A percentile compares a stretch with the other conserved stretches of the same genome.
These are phyloP conservation scores for Penicillium fimorum DNA, from an alignment of 495 filamentous ascomycete species.

Conservation along the genomic window DNA sequence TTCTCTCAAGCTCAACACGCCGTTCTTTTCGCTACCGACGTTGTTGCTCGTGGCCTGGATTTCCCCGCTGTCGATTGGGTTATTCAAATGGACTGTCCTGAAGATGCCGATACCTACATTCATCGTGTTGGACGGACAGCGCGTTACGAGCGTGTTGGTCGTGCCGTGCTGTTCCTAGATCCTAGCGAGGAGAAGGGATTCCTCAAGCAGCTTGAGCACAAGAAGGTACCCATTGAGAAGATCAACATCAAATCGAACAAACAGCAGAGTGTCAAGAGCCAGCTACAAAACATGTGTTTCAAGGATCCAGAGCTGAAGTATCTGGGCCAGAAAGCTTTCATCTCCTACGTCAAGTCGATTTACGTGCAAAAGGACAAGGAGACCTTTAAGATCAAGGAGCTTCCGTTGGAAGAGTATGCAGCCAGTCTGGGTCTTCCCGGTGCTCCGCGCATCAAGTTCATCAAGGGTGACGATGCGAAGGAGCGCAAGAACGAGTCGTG, in stretches of 20 bases:
- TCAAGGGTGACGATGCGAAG: conserved; percentile 84
- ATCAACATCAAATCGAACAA: conserved; percentile 88
- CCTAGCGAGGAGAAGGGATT: conserved; percentile 89
- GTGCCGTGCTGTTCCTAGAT: conserved; percentile 87
- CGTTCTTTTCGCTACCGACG: conserved; percentile 93
- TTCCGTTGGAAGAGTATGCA: conserved; percentile 83
- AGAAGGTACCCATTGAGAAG: conserved; percentile 79
- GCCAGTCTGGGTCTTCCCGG: conserved; percentile 84
- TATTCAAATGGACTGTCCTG: conserved; percentile 89
- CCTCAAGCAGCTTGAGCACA: conserved; percentile 75
- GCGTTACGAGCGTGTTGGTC: conserved; percentile 82
- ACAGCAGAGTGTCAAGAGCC: conserved; percentile 75
- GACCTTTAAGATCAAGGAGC: conserved; percentile 75
- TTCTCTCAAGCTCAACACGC: conserved; percentile 76
- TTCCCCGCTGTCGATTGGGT: conserved; percentile 99
- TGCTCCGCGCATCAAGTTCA: conserved; percentile 84
- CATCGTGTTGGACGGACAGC: conserved; percentile 94
- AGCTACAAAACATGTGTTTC: conserved; percentile 91
- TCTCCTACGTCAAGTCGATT: conserved; percentile 78
- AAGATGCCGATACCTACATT: conserved; percentile 96
- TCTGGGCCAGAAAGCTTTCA: conserved; percentile 92
- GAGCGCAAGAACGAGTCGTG: conserved; percentile 82
- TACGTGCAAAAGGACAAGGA: conserved; percentile 91
- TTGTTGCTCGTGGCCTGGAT: conserved; percentile 89
- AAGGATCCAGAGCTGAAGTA: conserved; percentile 94